phyloP scores from a whole-genome alignment of 2,329 filamentous ascomycete genomes.

The Beauveria rudraprayagi region DNA sequence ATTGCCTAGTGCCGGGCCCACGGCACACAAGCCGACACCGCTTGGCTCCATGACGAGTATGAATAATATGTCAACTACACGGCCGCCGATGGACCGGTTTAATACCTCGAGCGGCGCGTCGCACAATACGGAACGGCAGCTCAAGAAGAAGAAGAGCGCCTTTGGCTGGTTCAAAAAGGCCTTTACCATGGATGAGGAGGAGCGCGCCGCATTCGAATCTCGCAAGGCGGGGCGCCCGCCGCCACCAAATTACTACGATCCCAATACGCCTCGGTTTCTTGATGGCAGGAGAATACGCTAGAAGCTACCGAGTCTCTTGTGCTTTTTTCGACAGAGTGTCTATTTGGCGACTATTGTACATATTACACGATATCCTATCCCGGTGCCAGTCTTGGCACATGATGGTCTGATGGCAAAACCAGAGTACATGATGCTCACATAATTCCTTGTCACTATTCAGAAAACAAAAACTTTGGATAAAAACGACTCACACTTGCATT shows the following conservation, averaged over 20 bases:
- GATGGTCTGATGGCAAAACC: neutral
- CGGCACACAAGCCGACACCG: constrained; percentile 43
- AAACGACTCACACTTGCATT: neutral
- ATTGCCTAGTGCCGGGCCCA: constrained; percentile 26
- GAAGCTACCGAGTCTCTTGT: constrained; percentile 6
- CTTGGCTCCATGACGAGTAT: constrained; percentile 49
- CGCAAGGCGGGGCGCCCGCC: constrained; percentile 36
- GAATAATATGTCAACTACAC: constrained; percentile 44
- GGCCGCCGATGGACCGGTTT: constrained; percentile 28
- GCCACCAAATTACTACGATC: constrained; percentile 39
- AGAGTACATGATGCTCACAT: neutral
- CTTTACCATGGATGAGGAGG: constrained; percentile 56
- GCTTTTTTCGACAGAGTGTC: neutral
- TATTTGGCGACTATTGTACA: constrained; percentile 1
- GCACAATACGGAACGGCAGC: constrained; percentile 28
- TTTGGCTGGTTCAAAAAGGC: constrained; percentile 64
- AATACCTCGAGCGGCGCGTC: constrained; percentile 21
- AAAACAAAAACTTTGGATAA: neutral
- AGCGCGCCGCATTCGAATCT: constrained; percentile 51
- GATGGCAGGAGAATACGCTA: constrained; percentile 44
- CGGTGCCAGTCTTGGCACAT: neutral
- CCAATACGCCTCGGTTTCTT: constrained; percentile 43
- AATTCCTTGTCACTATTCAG: neutral
- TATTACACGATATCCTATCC: neutral
- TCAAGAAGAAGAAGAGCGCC: constrained; percentile 58